These are phyloP conservation scores for Lachnellula hyalina DNA, from an alignment of 2,329 filamentous ascomycete genomes.

Conservation along the genomic window DNA sequence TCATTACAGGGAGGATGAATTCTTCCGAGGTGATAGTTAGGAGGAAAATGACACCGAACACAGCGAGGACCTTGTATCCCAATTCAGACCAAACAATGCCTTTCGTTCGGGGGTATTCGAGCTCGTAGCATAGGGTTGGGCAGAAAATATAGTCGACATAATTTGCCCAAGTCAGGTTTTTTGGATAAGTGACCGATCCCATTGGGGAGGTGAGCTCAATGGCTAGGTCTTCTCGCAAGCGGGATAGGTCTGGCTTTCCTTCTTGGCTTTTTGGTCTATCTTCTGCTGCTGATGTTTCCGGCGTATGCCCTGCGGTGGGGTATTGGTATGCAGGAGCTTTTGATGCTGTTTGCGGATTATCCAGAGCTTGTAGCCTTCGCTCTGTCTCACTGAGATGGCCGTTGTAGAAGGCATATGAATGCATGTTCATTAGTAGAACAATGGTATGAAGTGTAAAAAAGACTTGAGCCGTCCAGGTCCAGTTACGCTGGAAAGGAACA, in stretches of 20 bases:
- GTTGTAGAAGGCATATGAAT: conserved; percentile 97
- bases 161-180: conserved; percentile 78
- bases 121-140: conserved; percentile 93
- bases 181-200: conserved; percentile 83
- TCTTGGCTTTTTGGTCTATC: conserved; percentile 26
- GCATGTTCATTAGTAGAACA: conserved; percentile 96
- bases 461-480: conserved; percentile 97
- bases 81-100: conserved; percentile 76
- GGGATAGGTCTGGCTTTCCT: conserved; percentile 49
- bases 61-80: conserved; percentile 77
- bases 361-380: conserved; percentile 71
- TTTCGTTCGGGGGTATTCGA: conserved; percentile 82
- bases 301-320: conserved; percentile 39
- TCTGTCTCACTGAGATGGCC: conserved; percentile 88
- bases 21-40: conserved; percentile 88
- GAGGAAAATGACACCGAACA: conserved; percentile 95
- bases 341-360: conserved; percentile 66
- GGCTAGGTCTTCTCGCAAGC: conserved; percentile 80
- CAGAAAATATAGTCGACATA: conserved; percentile 85
- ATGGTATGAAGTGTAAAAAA: conserved; percentile 89
- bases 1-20: conserved; percentile 86
- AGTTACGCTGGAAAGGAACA: conserved; percentile 77
- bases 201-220: conserved; percentile 87
- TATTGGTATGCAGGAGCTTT: conserved; percentile 72
- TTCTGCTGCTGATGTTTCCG: conserved; percentile 23